A percentile compares a stretch with the other conserved stretches of the same genome.
Evolutionary conservation across 208 protist genomes (phyloP).

Genomic region (Leishmania lainsoni): DNA sequence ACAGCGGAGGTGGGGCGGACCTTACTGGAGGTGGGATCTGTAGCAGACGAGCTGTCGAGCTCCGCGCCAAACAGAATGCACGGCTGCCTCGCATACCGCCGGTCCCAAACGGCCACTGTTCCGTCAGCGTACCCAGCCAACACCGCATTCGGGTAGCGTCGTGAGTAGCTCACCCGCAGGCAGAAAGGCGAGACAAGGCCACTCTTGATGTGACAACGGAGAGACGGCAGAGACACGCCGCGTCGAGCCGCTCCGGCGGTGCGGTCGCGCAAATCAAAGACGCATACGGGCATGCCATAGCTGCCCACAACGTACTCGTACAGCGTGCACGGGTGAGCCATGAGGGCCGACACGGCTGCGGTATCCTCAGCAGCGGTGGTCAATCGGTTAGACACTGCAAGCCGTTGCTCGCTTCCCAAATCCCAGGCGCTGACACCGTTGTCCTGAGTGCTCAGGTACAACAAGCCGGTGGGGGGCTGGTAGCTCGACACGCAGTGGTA

Average conservation of each 20-base stretch:
- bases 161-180: conserved; percentile 49
- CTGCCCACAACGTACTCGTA: conserved; percentile 35
- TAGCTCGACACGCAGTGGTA: conserved; percentile 77
- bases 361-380: conserved; percentile 21
- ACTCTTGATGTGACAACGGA: conserved; percentile 8
- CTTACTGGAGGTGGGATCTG: not conserved
- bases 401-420: conserved; percentile 36
- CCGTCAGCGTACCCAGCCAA: conserved; percentile 63
- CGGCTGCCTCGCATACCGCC: conserved; percentile 29
- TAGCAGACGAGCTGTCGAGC: conserved; percentile 1
- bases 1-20: conserved; percentile 1
- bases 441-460: conserved; percentile 57
- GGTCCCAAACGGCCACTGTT: conserved; percentile 49
- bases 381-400: conserved; percentile 27
- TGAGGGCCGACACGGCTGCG: conserved; percentile 17
- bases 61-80: conserved; percentile 20
- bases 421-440: conserved; percentile 65
- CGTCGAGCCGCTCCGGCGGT: conserved; percentile 34
- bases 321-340: conserved; percentile 41
- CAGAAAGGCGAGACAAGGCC: conserved; percentile 25
- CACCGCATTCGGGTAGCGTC: conserved; percentile 66
- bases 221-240: conserved; percentile 34
- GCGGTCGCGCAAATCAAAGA: conserved; percentile 39
- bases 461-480: conserved; percentile 47
- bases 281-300: conserved; percentile 40